Evolutionary conservation across 306 rosid genomes (phyloP).

Genomic region (Spatholobus suberectus): DNA sequence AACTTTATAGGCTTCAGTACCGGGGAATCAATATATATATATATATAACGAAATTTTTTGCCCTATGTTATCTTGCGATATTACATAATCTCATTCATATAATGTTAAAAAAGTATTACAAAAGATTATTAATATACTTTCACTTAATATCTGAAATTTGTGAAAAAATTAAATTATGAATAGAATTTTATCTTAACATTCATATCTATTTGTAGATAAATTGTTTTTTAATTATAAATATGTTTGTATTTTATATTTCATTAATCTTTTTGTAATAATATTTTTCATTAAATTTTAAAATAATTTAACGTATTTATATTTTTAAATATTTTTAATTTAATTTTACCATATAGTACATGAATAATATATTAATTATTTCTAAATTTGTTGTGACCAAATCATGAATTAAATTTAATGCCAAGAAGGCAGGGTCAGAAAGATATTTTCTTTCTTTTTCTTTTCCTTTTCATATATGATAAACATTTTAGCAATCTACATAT

Average conservation of each 20-base stretch:
- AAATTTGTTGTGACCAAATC: no score
- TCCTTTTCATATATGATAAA: no score
- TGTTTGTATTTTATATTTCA: not conserved
- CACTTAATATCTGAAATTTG: not conserved
- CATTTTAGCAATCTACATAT: no score
- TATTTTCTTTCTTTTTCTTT: no score
- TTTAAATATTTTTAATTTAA: not conserved
- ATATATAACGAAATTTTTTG: no score
- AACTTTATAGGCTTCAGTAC: not conserved
- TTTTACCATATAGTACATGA: not conserved
- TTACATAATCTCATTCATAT: no score
- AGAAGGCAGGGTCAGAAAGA: no score
- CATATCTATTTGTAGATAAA: not conserved
- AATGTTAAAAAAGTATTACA: no score
- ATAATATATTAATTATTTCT: not conserved
- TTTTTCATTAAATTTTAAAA: not conserved
- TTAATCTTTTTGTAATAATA: not conserved
- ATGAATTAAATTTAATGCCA: no score
- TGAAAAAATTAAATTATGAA: no score
- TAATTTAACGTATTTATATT: not conserved
- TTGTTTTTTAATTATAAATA: not conserved
- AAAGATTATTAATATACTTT: no score
- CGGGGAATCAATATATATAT: not conserved
- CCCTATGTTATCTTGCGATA: not conserved
- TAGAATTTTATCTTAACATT: not conserved